phyloP scores from a whole-genome alignment of 2,329 filamentous ascomycete species.

The Lasiodiplodia theobromae region DNA sequence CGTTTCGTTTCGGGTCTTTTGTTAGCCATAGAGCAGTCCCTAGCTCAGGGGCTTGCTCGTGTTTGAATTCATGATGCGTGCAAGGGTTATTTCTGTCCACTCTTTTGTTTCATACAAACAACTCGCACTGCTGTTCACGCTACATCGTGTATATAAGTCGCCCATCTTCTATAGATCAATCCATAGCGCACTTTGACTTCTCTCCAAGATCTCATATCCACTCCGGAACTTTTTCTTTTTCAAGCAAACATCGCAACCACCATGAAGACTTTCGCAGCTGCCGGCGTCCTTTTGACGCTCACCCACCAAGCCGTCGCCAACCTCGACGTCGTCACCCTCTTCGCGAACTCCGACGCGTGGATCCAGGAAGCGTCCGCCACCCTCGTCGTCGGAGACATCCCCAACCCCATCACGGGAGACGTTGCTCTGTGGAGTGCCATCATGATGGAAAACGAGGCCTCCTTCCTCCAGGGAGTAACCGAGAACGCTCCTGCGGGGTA shows the following conservation, averaged over 20 bases:
- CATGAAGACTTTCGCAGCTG: conserved; percentile 22
- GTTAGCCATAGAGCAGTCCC: background rate
- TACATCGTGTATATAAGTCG: background rate
- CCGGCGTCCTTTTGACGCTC: conserved; percentile 32
- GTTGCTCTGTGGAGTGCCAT: conserved; percentile 38
- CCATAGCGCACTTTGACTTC: background rate
- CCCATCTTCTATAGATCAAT: background rate
- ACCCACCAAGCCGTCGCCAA: conserved; percentile 33
- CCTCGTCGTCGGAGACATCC: conserved; percentile 35
- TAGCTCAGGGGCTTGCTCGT: background rate
- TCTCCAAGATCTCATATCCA: background rate
- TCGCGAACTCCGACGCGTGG: conserved; percentile 31
- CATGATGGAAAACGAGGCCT: conserved; percentile 36
- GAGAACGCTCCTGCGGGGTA: conserved; percentile 32
- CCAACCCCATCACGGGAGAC: conserved; percentile 35
- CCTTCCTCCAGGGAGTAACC: conserved; percentile 39
- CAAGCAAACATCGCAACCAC: background rate
- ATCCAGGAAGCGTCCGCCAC: conserved; percentile 36
- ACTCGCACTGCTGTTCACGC: background rate
- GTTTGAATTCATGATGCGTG: too few species aligned
- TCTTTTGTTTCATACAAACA: too few species aligned
- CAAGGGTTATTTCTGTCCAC: too few species aligned
- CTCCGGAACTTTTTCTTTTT: background rate
- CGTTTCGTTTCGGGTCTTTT: background rate
- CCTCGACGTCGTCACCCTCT: conserved; percentile 36